Evolutionary conservation across 306 rosid species (phyloP).

Genomic region (Cicer chorassanicum): DNA sequence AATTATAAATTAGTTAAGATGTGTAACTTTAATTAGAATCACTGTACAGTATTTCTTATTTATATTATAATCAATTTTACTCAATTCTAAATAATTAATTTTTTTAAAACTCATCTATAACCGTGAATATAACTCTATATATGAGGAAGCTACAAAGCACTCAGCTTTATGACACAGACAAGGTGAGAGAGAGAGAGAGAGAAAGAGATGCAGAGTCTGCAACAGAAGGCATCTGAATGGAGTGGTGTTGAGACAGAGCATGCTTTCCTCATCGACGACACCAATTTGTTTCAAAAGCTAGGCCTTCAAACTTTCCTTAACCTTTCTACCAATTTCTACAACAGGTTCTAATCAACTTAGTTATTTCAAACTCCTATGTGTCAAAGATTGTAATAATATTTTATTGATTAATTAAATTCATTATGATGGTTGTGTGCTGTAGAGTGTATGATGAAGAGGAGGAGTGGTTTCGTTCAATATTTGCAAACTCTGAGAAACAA

Average conservation of each 20-base stretch:
- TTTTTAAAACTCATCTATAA: too few species aligned
- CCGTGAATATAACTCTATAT: too few species aligned
- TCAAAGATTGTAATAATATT: neutral
- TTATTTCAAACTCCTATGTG: too few species aligned
- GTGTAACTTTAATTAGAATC: too few species aligned
- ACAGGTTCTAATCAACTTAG: constrained; percentile 48
- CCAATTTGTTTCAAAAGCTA: constrained; percentile 65
- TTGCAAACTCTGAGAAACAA: constrained; percentile 67
- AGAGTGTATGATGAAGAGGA: constrained; percentile 84
- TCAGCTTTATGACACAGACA: too few species aligned
- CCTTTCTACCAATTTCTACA: constrained; percentile 88
- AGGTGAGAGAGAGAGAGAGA: neutral
- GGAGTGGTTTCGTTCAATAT: constrained; percentile 84
- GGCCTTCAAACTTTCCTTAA: constrained; percentile 75
- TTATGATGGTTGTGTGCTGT: neutral
- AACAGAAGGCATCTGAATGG: constrained; percentile 81
- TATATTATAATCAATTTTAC: too few species aligned
- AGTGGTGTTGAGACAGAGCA: constrained; percentile 64
- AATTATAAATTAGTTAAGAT: too few species aligned
- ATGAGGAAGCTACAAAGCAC: too few species aligned
- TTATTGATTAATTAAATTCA: neutral
- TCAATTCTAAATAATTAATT: too few species aligned
- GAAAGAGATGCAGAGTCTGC: constrained; percentile 64
- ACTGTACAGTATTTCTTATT: too few species aligned
- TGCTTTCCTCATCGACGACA: constrained; percentile 77